Evolutionary conservation across 2,329 filamentous ascomycete genomes (phyloP), one percentile per base, ranked within the genome.

Genomic region (Paradendryphiella salina): DNA sequence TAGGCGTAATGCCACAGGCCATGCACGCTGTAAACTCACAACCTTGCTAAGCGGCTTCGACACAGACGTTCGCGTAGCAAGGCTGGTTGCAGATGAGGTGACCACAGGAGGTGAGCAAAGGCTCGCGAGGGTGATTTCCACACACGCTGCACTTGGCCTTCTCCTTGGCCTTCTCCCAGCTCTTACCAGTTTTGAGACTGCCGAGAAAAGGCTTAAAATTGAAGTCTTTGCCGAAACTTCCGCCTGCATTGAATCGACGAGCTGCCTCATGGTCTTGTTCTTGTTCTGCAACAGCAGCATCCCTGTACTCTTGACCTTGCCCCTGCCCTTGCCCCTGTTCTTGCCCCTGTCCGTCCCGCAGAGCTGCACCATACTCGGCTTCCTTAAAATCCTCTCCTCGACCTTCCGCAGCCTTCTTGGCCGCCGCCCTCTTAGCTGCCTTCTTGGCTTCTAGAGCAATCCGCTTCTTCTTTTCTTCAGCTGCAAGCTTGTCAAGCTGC

Each of bases 11-110:
- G 10, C 73, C 71, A 36, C 76, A 78, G 5, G 63, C 57, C 7
- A 55, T 52, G 57, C 76, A 79, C 0, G 35, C 10, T 1, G 45
- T n/a, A 1, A 41, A n/a, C 3, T 38, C 40, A 7, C 23, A 3
- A 0, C 40, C 57, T 3, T 50, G 14, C 29, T 67, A 54, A 28
- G 65, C 68, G 14, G 70, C 69, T 3, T 64, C 41, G 0, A 69
- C n/a, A 36, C 63, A 54, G 34, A 74, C 50, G 2, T 63, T 57
- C 2, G 62, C 44, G 6, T 82, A 68, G 56, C 83, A 86, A 0
- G 69, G 63, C 1, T 64, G 48, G 0, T n/a, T 11, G 65, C 84
- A 86, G 56, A 82, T 82, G 4, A 84, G 65, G 52, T 86, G 83
- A 13, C 74, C 70, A 60, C 84, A 86, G 4, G 74, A 67, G 0